Evolutionary conservation across 306 rosid genomes (phyloP), one percentile per base, ranked within the genome.

Genomic region (Glycyrrhiza uralensis): DNA sequence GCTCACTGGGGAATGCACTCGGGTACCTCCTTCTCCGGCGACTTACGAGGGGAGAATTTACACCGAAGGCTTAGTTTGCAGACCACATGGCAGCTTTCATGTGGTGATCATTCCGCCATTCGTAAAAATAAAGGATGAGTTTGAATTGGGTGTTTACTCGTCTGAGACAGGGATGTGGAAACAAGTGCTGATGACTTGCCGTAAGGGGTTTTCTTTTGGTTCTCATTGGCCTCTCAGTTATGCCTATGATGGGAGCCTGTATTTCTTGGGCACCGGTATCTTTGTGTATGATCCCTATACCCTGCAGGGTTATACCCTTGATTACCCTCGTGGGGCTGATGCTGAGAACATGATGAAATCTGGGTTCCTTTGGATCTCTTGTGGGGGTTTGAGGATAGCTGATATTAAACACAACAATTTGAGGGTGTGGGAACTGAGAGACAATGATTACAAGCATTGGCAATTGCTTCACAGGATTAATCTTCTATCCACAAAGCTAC

Each of bases 271-370:
- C 0, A 26, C 46, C 7, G n/a, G 29, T 17, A 69, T 77, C 17
- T 60, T 77, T 47, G 71, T 60, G 30, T 36, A 24, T 29, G 71
- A 69, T 69, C 71, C 71, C 3, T 29, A 35, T 59, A 6, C 26
- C 0, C 8, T 6, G 0, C 9, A 29, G 0, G 3, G 15, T 18
- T 13, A 17, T 1, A 22, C 24, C 0, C 41, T 77, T 49, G 14
- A 38, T 36, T 77, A 69, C 15, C 81, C 81, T 5, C 4, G 2
- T 0, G 64, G 1, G 5, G 55, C 71, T 38, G 71, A 77, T 6
- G n/a, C 56, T 1, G 38, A 49, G 81, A 59, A 60, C n/a, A 60
- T 77, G 24, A 77, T 77, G 65, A 77, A 71, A n/a, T 69, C 60
- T 50, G 76, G 81, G 6, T 77, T 13, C 12, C 71, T 77, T 38